phyloP scores from a whole-genome alignment of 2,329 filamentous ascomycete species.

The Akanthomyces uredinophilus region DNA sequence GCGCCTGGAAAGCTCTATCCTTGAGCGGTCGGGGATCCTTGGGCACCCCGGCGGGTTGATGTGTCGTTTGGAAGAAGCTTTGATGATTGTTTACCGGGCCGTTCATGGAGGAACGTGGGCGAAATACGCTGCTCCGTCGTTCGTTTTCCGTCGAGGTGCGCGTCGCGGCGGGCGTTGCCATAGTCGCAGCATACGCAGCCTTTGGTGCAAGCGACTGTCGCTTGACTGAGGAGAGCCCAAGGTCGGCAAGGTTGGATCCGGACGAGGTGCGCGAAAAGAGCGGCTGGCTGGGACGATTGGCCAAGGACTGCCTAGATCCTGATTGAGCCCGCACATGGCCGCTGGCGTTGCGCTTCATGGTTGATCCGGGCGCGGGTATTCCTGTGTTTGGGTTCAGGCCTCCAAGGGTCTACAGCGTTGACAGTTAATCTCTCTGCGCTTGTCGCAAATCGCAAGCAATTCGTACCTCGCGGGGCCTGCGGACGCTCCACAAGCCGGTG shows the following conservation, averaged over 20 bases:
- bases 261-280: slow-evolving; percentile 82
- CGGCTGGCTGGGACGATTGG: slow-evolving; percentile 77
- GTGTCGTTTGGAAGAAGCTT: slow-evolving; percentile 90
- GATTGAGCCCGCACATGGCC: slow-evolving; percentile 80
- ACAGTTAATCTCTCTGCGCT: slow-evolving; percentile 8
- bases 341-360: slow-evolving; percentile 76
- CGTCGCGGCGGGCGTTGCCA: slow-evolving; percentile 48
- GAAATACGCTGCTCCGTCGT: slow-evolving; percentile 78
- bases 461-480: slow-evolving; percentile 79
- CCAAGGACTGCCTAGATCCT: slow-evolving; percentile 78
- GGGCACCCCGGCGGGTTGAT: slow-evolving; percentile 74
- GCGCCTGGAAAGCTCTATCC: slow-evolving; percentile 72
- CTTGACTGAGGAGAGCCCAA: slow-evolving; percentile 78
- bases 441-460: not conserved
- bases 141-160: slow-evolving; percentile 49
- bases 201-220: slow-evolving; percentile 77
- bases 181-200: slow-evolving; percentile 39
- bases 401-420: slow-evolving; percentile 66
- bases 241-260: slow-evolving; percentile 71
- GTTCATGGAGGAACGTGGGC: slow-evolving; percentile 59
- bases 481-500: slow-evolving; percentile 82
- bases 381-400: slow-evolving; percentile 76
- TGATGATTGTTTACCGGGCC: slow-evolving; percentile 70
- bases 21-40: slow-evolving; percentile 81
- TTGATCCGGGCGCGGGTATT: slow-evolving; percentile 86